These are phyloP conservation scores for Brachypodium distachyon DNA, from an alignment of 202 grass and related monocot genomes.

Conservation along the genomic window DNA sequence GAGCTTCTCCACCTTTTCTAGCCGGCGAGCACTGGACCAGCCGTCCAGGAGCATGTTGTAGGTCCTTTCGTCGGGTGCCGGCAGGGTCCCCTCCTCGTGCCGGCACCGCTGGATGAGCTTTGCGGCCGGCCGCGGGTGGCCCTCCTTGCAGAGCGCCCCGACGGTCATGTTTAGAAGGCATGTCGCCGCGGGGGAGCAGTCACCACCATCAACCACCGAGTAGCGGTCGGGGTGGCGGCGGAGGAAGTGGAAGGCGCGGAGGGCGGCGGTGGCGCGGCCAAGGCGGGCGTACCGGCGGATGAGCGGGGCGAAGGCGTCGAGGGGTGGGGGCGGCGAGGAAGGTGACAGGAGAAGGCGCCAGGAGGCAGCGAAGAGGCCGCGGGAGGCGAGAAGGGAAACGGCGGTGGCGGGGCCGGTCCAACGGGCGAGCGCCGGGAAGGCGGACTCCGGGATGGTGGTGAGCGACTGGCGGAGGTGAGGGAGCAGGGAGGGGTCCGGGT, in stretches of 20 bases:
- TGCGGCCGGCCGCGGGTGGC: slow-evolving; percentile 35
- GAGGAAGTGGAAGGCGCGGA: slow-evolving; percentile 57
- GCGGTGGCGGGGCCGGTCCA: slow-evolving; percentile 20
- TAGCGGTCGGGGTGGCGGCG: slow-evolving; percentile 36
- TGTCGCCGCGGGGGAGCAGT: background rate
- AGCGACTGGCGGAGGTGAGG: slow-evolving; percentile 25
- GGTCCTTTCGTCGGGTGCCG: slow-evolving; percentile 32
- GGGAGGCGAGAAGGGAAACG: slow-evolving; percentile 26
- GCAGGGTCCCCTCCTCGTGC: slow-evolving; percentile 10
- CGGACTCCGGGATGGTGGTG: slow-evolving; percentile 13
- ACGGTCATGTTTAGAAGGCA: slow-evolving; percentile 43
- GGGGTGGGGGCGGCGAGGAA: slow-evolving; percentile 7
- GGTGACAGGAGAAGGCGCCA: slow-evolving; percentile 37
- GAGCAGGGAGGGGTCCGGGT: background rate
- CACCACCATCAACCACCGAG: background rate
- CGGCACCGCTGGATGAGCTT: slow-evolving; percentile 40
- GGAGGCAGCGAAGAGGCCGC: slow-evolving; percentile 36
- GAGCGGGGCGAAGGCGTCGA: slow-evolving; percentile 39
- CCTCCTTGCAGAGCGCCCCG: slow-evolving; percentile 82
- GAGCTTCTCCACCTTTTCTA: slow-evolving; percentile 50
- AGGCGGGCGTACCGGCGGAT: slow-evolving; percentile 51
- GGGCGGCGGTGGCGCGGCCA: slow-evolving; percentile 28
- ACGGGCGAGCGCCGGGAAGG: slow-evolving; percentile 15
- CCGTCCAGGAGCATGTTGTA: slow-evolving; percentile 77
- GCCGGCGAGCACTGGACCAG: slow-evolving; percentile 48